Conservation (phyloP, 768 basidiomycete species). For the Leucosporidium scottii region DNA sequence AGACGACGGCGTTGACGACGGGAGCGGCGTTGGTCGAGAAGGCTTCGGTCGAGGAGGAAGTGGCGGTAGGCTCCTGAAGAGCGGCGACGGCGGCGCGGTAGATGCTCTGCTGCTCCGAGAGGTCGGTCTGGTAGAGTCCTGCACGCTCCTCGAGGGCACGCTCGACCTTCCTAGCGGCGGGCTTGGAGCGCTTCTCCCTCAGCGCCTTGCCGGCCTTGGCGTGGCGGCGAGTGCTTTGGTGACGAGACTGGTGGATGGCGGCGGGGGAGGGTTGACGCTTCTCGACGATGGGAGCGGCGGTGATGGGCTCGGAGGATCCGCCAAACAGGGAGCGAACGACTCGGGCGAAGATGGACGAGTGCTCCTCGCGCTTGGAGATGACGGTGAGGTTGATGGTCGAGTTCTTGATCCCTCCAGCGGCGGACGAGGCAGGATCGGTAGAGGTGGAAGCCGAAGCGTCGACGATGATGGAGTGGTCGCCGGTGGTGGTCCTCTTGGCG, state of each 20-base stretch:
- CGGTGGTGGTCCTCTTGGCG: slow-evolving; percentile 12
- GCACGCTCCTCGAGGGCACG: slow-evolving; percentile 4
- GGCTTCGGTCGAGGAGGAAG: neutral
- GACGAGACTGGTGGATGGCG: neutral
- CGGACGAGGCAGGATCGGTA: neutral
- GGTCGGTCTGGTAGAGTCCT: slow-evolving; percentile 1
- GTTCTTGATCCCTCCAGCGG: slow-evolving; percentile 23
- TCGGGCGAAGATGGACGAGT: slow-evolving; percentile 16
- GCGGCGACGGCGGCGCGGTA: slow-evolving; percentile 22
- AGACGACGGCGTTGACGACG: slow-evolving; percentile 5
- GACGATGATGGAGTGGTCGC: slow-evolving; percentile 31
- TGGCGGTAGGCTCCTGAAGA: neutral
- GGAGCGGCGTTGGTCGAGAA: slow-evolving; percentile 3
- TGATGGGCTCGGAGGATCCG: neutral
- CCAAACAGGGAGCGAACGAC: slow-evolving; percentile 30
- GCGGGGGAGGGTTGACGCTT: neutral
- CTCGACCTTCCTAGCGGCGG: slow-evolving; percentile 8
- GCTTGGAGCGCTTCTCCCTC: slow-evolving; percentile 4
- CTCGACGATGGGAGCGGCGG: neutral
- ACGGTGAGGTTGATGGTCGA: slow-evolving; percentile 33
- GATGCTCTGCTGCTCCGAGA: slow-evolving; percentile 12
- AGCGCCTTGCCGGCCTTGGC: neutral
- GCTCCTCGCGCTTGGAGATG: slow-evolving; percentile 18
- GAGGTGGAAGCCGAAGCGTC: slow-evolving; percentile 17
- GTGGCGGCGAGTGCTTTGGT: neutral